Evolutionary conservation across 257 asterid genomes (phyloP), one percentile per base, ranked within the genome.

Genomic region (Penstemon barbatus): DNA sequence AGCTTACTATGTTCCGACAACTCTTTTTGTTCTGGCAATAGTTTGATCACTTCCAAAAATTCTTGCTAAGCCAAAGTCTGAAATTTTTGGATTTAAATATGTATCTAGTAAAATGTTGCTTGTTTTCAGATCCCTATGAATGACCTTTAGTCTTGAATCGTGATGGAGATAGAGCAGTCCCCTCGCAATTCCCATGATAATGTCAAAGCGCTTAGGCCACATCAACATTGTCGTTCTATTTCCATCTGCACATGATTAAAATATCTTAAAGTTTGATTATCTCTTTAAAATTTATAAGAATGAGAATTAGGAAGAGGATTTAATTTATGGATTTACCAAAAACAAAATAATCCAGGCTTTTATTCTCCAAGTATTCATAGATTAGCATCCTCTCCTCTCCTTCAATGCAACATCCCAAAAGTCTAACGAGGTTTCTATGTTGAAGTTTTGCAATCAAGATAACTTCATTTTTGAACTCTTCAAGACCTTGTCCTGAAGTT

Each of bases 41-140:
- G 25, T 25, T 41, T 77, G 81, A 18, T 72, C 79, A 25, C 71
- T 78, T 51, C 10, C 71, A 5, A 82, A 65, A 51, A 36, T 71
- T 69, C 84, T 76, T 11, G 87, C 87, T 19, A 82, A 0, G 55
- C 87, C 87, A 7, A 82, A 82, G 43, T 82, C 86, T 5, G 86
- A 71, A 5, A 79, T 82, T 61, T 82, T 82, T 1, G 82, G 79
- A 36, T 61, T 70, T 9, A 82, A 53, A 50, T 81, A 15, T 25
- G 8, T 58, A 9, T 81, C 79, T 8, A 81, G 61, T 45, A 81
- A 48, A 18, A 82, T 79, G 43, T 82, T 82, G 80, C 87, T 82
- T 5, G 84, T 74, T 51, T 80, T 80, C 11, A 80, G 68, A 71
- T 80, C 85, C 1, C 84, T 62, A 38, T 82, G 87, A 49, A 82